These are phyloP conservation scores for Leucosporidium creatinivorum DNA, from an alignment of 768 basidiomycete genomes.

Conservation along the genomic window DNA sequence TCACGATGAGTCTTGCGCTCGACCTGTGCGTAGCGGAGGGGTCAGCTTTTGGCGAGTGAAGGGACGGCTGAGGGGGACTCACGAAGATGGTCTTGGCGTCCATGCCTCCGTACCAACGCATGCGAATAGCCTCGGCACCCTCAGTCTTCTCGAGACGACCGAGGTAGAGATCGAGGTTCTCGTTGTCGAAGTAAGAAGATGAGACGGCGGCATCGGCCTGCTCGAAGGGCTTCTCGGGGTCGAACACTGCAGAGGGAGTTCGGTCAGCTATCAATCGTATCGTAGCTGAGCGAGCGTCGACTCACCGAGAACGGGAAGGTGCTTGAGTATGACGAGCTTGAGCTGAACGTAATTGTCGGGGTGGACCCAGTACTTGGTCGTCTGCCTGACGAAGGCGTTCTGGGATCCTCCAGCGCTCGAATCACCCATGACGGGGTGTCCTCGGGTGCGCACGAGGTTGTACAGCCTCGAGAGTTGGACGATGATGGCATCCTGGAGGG, in stretches of 20 bases:
- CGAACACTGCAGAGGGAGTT: constrained; percentile 59
- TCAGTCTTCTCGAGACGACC: constrained; percentile 97
- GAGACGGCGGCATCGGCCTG: constrained; percentile 66
- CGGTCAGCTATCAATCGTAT: too few species aligned
- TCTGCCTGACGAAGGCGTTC: constrained; percentile 96
- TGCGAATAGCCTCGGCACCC: constrained; percentile 90
- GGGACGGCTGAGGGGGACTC: not conserved
- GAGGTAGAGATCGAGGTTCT: constrained; percentile 89
- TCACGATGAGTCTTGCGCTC: constrained; percentile 65
- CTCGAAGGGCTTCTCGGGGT: constrained; percentile 87
- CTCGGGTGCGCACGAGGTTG: constrained; percentile 88
- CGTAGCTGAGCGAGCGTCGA: too few species aligned
- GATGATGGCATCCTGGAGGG: constrained; percentile 64
- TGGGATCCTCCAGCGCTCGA: constrained; percentile 88
- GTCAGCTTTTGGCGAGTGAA: constrained; percentile 22
- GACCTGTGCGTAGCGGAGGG: constrained; percentile 37
- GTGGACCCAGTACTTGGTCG: constrained; percentile 99
- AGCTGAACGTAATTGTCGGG: constrained; percentile 89
- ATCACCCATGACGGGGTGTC: constrained; percentile 89
- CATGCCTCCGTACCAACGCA: constrained; percentile 94
- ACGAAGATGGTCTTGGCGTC: constrained; percentile 42
- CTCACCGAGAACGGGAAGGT: constrained; percentile 87
- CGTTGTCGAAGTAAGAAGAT: constrained; percentile 94
- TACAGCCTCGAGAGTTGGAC: constrained; percentile 92
- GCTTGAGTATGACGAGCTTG: constrained; percentile 82